Percentiles rank a stretch among this genome's conserved stretches.
phyloP scores from a whole-genome alignment of 805 yeast genomes.

The Limtongia smithiae region DNA sequence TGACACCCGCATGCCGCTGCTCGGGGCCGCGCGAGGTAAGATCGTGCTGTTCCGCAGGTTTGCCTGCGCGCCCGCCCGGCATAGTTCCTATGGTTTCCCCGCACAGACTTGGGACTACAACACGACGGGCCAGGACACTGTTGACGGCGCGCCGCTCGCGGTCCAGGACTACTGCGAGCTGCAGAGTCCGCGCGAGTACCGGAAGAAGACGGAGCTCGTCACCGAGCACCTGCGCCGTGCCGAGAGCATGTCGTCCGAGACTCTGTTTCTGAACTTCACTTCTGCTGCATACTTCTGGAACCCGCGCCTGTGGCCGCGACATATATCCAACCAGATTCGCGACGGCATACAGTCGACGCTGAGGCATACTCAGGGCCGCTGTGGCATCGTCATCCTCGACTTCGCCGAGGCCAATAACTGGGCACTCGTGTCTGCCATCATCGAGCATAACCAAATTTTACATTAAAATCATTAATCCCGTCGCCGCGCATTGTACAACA shows the following conservation, averaged over 20 bases:
- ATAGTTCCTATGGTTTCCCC: constrained; percentile 55
- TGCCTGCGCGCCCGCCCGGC: constrained; percentile 18
- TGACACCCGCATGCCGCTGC: constrained; percentile 50
- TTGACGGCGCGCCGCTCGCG: constrained; percentile 38
- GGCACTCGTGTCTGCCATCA: constrained; percentile 50
- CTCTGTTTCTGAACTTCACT: constrained; percentile 67
- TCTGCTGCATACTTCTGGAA: constrained; percentile 71
- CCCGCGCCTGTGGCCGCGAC: constrained; percentile 69
- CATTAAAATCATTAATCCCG: no score
- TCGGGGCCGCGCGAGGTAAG: constrained; percentile 66
- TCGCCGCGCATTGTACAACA: no score
- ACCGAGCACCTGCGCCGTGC: constrained; percentile 56
- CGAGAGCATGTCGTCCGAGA: constrained; percentile 43
- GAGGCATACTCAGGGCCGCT: constrained; percentile 34
- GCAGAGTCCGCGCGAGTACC: constrained; percentile 48
- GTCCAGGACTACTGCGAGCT: constrained; percentile 78
- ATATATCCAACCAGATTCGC: constrained; percentile 53
- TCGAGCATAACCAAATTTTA: constrained; percentile 42
- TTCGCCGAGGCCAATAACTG: constrained; percentile 61
- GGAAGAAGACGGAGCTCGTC: constrained; percentile 55
- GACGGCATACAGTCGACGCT: constrained; percentile 20
- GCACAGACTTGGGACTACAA: constrained; percentile 67
- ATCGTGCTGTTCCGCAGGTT: constrained; percentile 65
- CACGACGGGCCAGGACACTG: constrained; percentile 63
- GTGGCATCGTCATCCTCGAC: constrained; percentile 66